Evolutionary conservation across 2,329 filamentous ascomycete genomes (phyloP).

Genomic region (Fonsecaea multimorphosa): DNA sequence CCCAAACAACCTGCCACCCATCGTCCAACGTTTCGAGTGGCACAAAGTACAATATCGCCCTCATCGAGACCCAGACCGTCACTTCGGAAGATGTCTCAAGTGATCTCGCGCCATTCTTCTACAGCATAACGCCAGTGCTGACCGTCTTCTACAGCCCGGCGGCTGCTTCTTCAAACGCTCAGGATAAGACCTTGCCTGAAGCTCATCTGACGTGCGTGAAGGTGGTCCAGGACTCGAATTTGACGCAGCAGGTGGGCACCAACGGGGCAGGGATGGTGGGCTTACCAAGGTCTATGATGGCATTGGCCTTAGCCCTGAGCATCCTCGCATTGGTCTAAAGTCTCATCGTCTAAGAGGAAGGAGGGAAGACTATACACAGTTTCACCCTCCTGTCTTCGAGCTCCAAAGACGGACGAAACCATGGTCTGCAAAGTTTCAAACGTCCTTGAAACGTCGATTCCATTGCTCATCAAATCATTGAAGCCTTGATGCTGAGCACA

Average conservation of each 20-base stretch:
- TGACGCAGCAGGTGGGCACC: background rate
- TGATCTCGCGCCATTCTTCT: constrained; percentile 29
- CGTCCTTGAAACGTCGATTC: background rate
- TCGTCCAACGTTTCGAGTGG: constrained; percentile 20
- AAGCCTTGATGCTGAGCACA: background rate
- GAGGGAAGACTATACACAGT: background rate
- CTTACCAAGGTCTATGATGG: background rate
- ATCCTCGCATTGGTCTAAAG: background rate
- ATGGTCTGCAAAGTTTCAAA: background rate
- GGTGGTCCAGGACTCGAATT: constrained; percentile 25
- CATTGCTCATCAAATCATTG: background rate
- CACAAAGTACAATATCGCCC: constrained; percentile 23
- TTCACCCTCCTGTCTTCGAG: background rate
- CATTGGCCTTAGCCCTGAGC: constrained; percentile 1
- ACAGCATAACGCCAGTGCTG: constrained; percentile 28
- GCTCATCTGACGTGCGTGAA: constrained; percentile 30
- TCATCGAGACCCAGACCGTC: constrained; percentile 28
- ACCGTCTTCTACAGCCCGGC: constrained; percentile 24
- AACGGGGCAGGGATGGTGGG: constrained; percentile 6
- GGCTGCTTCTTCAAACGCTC: constrained; percentile 1
- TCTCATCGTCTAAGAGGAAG: background rate
- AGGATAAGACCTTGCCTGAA: background rate
- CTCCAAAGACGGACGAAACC: background rate
- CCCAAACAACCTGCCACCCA: constrained; percentile 27
- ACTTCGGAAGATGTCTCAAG: constrained; percentile 27